Percentiles rank a stretch among this genome's conserved stretches.
Conservation (phyloP, 257 asterid genomes). For the Ocimum tenuiflorum region DNA sequence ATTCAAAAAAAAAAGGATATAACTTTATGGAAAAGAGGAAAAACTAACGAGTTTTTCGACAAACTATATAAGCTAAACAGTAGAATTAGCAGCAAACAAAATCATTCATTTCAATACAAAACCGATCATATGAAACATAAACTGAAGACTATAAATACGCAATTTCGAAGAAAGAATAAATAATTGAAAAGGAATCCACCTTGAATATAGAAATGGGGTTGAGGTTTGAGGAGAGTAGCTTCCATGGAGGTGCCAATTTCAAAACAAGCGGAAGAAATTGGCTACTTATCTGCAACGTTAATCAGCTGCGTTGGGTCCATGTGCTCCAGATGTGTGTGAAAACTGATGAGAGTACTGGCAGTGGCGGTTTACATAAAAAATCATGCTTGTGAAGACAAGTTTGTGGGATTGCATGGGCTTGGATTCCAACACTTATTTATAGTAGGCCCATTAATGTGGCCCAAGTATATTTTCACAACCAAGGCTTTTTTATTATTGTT, state of each 20-base stretch:
- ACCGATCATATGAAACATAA: background rate
- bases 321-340: too few relatives aligned
- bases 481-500: too few relatives aligned
- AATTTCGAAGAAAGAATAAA: background rate
- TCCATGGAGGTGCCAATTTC: conserved; percentile 41
- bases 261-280: background rate
- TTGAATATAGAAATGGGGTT: conserved; percentile 23
- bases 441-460: too few relatives aligned
- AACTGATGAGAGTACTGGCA: too few relatives aligned
- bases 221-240: conserved; percentile 44
- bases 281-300: conserved; percentile 17
- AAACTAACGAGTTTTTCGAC: background rate
- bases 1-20: background rate
- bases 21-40: background rate
- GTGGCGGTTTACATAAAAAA: too few relatives aligned
- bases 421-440: too few relatives aligned
- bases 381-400: too few relatives aligned
- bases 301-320: background rate
- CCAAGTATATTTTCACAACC: too few relatives aligned
- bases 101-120: background rate
- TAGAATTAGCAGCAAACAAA: background rate
- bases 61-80: background rate
- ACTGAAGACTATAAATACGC: background rate
- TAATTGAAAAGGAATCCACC: background rate
- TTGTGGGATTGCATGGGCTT: too few relatives aligned